phyloP scores from a whole-genome alignment of 2,329 filamentous ascomycete genomes.

The Trichophyton equinum region DNA sequence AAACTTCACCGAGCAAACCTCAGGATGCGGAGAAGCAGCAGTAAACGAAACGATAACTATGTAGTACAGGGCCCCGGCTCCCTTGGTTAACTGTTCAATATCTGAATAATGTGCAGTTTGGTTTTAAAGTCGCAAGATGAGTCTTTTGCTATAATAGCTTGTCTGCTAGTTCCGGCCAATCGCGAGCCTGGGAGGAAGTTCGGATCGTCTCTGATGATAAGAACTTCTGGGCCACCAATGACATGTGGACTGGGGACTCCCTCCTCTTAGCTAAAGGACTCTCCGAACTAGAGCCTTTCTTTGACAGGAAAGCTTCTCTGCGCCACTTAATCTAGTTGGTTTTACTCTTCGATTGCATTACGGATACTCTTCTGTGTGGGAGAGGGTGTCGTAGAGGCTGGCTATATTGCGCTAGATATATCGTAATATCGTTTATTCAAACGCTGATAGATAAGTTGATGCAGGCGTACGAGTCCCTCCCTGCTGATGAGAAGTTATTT shows the following conservation, averaged over 20 bases:
- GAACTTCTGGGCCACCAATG: background rate
- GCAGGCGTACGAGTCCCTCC: background rate
- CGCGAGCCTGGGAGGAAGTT: background rate
- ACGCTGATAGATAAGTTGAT: background rate
- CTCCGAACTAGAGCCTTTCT: background rate
- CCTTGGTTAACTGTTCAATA: background rate
- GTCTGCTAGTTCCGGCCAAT: background rate
- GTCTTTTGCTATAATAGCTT: too few species aligned
- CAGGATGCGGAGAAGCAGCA: background rate
- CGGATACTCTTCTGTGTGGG: background rate
- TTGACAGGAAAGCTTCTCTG: background rate
- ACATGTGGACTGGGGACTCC: too few species aligned
- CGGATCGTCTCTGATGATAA: background rate
- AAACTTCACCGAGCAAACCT: background rate
- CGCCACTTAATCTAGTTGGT: background rate
- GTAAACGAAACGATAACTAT: background rate
- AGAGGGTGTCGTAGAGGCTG: background rate
- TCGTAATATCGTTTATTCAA: background rate
- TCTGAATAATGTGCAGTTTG: background rate
- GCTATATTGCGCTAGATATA: background rate
- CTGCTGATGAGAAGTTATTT: background rate
- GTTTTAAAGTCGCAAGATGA: background rate
- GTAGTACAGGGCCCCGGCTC: background rate
- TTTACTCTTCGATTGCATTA: background rate
- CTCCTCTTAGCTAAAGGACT: too few species aligned